These are phyloP conservation scores for Diddensiella santjacobensis DNA, from an alignment of 805 yeast species.

Conservation along the genomic window DNA sequence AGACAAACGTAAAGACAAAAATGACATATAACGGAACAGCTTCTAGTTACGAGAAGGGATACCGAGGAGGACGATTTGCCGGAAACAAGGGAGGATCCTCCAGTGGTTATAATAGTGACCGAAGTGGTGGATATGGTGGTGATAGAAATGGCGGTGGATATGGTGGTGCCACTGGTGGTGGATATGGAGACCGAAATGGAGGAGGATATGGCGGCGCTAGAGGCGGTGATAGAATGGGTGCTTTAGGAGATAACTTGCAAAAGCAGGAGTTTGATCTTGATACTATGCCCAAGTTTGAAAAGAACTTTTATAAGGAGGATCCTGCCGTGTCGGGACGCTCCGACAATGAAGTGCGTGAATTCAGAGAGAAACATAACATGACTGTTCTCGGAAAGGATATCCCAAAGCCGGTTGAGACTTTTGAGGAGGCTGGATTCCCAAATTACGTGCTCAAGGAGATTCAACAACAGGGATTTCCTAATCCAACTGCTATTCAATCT, in stretches of 20 bases:
- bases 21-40: slow-evolving; percentile 18
- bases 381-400: slow-evolving; percentile 75
- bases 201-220: slow-evolving; percentile 36
- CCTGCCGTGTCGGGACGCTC: slow-evolving; percentile 71
- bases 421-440: slow-evolving; percentile 98
- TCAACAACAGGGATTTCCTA: slow-evolving; percentile 85
- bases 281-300: slow-evolving; percentile 82
- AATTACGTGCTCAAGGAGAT: slow-evolving; percentile 87
- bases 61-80: slow-evolving; percentile 28
- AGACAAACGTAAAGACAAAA: not conserved
- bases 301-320: slow-evolving; percentile 89
- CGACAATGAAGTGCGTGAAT: slow-evolving; percentile 64
- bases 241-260: slow-evolving; percentile 52
- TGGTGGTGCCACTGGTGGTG: slow-evolving; percentile 40
- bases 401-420: slow-evolving; percentile 88
- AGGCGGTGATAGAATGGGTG: slow-evolving; percentile 35
- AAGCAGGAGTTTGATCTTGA: slow-evolving; percentile 80
- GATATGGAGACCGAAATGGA: slow-evolving; percentile 35
- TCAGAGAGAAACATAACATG: slow-evolving; percentile 86
- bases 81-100: slow-evolving; percentile 29
- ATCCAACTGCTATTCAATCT: slow-evolving; percentile 95
- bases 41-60: slow-evolving; percentile 5
- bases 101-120: slow-evolving; percentile 37
- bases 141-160: not conserved
- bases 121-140: slow-evolving; percentile 32